Evolutionary conservation across 805 yeast genomes (phyloP), one percentile per base, ranked within the genome.

Genomic region (Nakazawaea laoshanensis): DNA sequence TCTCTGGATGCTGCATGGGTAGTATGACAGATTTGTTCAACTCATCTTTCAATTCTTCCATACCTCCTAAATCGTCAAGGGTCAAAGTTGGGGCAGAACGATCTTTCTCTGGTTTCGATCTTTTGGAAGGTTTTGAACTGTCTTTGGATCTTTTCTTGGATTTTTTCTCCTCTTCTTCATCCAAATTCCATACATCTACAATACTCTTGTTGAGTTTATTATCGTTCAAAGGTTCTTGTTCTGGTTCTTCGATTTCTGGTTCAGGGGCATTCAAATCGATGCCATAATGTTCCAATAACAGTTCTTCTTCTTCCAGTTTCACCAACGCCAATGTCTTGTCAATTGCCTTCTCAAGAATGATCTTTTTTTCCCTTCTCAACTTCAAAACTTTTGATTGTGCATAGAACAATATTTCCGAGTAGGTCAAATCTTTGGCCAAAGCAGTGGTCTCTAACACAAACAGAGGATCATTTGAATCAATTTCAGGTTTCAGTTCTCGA

Each of bases 1-100:
- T 83, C 53, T 92, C 98, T 0, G 97, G 96, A 48, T 92, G 97
- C 14, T 83, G 57, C 20, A 92, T 77, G 1, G 98, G 98, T 61
- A 89, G 65, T 1, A 94, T 96, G 1, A 92, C 81, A 24, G 87
- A 63, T 53, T 92, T 97, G 79, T 84, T 76, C 14, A 92, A 63
- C 52, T 88, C 92, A 4, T 84, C 70, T 16, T 88, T 75, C n/a
- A 88, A 77, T 35, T 70, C 75, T 42, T 81, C 94, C 58, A 92
- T 73, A 2, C 98, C 98, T 18, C 98, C 98, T 10, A 92, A 59
- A 20, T 86, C 76, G 4, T 81, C 64, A 19, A 92, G 59, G 3
- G 78, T 73, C 1, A 77, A 55, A 2, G 69, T 58, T 14, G 95
- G 94, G 23, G 87, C 83, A 10, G 78, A 59, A 57, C 83, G 70